Percentiles rank a stretch among this genome's conserved stretches.
Conservation (phyloP, 2,329 filamentous ascomycete genomes). For the Didymella pomorum region DNA sequence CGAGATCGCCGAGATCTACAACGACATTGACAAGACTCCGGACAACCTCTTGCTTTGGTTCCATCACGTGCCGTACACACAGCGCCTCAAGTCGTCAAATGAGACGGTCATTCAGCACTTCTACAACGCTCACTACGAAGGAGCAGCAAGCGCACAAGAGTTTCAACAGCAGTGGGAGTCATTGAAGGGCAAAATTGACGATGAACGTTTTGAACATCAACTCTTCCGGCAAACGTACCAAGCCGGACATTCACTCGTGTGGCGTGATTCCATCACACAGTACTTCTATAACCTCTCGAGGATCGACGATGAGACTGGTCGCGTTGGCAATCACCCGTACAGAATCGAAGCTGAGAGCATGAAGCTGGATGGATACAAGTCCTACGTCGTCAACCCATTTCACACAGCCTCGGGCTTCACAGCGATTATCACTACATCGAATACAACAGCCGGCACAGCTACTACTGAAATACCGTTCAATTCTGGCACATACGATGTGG, state of each 20-base stretch:
- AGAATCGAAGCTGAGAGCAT: slow-evolving; percentile 75
- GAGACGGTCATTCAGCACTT: slow-evolving; percentile 74
- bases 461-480: slow-evolving; percentile 57
- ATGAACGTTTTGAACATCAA: slow-evolving; percentile 66
- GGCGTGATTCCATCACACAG: slow-evolving; percentile 71
- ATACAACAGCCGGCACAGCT: slow-evolving; percentile 61
- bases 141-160: slow-evolving; percentile 66
- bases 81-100: slow-evolving; percentile 66
- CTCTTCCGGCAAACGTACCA: slow-evolving; percentile 69
- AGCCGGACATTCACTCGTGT: slow-evolving; percentile 73
- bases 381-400: slow-evolving; percentile 63
- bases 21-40: slow-evolving; percentile 68
- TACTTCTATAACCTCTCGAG: slow-evolving; percentile 70
- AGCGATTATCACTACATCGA: slow-evolving; percentile 65
- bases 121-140: slow-evolving; percentile 69
- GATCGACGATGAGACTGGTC: slow-evolving; percentile 64
- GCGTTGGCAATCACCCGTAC: slow-evolving; percentile 69
- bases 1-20: slow-evolving; percentile 66
- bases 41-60: slow-evolving; percentile 77
- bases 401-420: slow-evolving; percentile 65
- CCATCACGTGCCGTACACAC: slow-evolving; percentile 75
- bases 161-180: slow-evolving; percentile 65
- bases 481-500: slow-evolving; percentile 67
- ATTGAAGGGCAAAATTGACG: slow-evolving; percentile 65
- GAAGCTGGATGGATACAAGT: slow-evolving; percentile 65